A percentile compares a stretch with the other conserved stretches of the same genome.
phyloP scores from a whole-genome alignment of 2,329 filamentous ascomycete genomes.

The Chrysosporium queenslandicum region DNA sequence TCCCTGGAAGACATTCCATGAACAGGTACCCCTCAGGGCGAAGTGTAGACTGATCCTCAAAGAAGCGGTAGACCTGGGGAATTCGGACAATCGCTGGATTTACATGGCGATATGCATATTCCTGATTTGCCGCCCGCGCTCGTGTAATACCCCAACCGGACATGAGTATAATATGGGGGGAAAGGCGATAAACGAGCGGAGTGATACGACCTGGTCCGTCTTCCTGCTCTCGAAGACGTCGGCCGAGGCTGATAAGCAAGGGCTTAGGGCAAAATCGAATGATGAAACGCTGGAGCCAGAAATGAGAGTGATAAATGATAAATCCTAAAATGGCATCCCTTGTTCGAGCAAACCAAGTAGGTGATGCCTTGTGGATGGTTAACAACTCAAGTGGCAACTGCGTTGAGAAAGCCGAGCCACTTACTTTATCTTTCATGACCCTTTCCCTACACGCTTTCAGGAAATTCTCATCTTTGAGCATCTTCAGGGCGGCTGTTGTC shows the following conservation, averaged over 20 bases:
- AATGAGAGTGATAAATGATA: slow-evolving; percentile 5
- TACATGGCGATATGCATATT: slow-evolving; percentile 15
- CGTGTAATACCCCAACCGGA: not conserved
- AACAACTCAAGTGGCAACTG: slow-evolving; percentile 1
- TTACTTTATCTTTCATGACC: slow-evolving; percentile 10
- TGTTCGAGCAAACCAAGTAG: slow-evolving; percentile 8
- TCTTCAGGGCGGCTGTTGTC: not conserved
- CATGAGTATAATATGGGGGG: slow-evolving; percentile 3
- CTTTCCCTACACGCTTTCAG: slow-evolving; percentile 2
- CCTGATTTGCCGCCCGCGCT: not conserved
- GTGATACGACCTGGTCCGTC: not conserved
- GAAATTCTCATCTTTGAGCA: slow-evolving; percentile 7
- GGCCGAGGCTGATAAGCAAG: slow-evolving; percentile 9
- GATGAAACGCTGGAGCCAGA: slow-evolving; percentile 7
- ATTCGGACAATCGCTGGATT: slow-evolving; percentile 16
- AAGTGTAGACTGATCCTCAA: not conserved
- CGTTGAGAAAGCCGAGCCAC: not conserved
- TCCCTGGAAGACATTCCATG: slow-evolving; percentile 16
- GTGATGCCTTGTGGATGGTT: slow-evolving; percentile 5
- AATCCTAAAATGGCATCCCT: slow-evolving; percentile 8
- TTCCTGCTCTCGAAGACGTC: slow-evolving; percentile 7
- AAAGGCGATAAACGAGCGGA: not conserved
- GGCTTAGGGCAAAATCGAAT: slow-evolving; percentile 8
- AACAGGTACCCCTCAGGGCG: slow-evolving; percentile 15
- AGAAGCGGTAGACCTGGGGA: slow-evolving; percentile 16